phyloP scores from a whole-genome alignment of 208 protist species.

The Trypanosoma conorhini region DNA sequence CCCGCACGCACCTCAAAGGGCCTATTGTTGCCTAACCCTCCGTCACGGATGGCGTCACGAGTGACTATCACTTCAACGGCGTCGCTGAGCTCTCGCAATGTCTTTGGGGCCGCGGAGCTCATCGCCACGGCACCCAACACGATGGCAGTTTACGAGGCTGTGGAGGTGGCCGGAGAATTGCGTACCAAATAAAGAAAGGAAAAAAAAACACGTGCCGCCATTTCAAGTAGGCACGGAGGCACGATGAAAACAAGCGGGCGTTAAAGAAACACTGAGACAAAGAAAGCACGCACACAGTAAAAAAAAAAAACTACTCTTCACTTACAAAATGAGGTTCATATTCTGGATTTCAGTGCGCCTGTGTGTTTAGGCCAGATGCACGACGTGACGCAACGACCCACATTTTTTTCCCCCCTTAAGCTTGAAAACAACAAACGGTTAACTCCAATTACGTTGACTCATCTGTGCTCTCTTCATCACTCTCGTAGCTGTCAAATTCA shows the following conservation, averaged over 20 bases:
- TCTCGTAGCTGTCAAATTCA: not conserved
- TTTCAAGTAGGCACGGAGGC: not conserved
- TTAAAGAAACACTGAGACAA: not conserved
- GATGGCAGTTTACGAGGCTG: not conserved
- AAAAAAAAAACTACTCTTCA: not conserved
- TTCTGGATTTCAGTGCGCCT: not conserved
- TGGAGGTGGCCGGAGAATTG: not conserved
- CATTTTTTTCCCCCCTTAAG: not conserved
- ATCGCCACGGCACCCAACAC: not conserved
- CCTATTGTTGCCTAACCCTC: not conserved
- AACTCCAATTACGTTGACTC: conserved; percentile 1
- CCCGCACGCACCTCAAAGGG: not conserved
- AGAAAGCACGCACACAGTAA: not conserved
- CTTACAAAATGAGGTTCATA: not conserved
- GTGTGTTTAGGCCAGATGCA: not conserved
- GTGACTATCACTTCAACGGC: conserved; percentile 5
- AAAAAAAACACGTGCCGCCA: not conserved
- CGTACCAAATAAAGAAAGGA: not conserved
- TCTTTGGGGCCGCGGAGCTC: conserved; percentile 5
- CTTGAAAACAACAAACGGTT: not conserved
- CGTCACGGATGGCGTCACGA: not conserved
- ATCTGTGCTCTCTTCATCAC: conserved; percentile 15
- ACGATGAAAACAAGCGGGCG: not conserved
- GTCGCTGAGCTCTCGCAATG: conserved; percentile 16
- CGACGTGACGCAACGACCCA: not conserved